Conservation (phyloP, 306 rosid species). For the Albizia julibrissin region DNA sequence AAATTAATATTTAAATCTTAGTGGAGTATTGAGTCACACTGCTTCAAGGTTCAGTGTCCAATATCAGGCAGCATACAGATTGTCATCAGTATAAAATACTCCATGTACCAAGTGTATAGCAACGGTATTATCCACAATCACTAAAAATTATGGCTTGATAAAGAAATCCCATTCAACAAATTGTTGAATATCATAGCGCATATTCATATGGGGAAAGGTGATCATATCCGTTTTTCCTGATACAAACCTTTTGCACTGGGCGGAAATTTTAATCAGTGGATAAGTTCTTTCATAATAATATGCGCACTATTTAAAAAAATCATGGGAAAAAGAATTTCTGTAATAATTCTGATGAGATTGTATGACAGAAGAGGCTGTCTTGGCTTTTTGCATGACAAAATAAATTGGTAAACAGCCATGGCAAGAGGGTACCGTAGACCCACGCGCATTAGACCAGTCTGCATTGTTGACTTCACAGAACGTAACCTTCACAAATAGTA, state of each 20-base stretch:
- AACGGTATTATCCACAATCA: neutral
- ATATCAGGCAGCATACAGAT: neutral
- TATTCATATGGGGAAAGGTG: neutral
- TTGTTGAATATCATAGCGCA: neutral
- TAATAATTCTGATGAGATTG: too few relatives aligned
- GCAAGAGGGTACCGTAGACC: neutral
- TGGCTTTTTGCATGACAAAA: neutral
- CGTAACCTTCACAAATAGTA: neutral
- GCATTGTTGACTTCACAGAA: constrained; percentile 11
- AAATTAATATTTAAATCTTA: constrained; percentile 11
- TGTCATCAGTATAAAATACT: neutral
- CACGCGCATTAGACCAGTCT: constrained; percentile 17
- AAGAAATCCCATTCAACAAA: too few relatives aligned
- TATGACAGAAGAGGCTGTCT: too few relatives aligned
- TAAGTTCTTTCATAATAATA: too few relatives aligned
- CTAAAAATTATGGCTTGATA: neutral
- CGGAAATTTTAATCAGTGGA: too few relatives aligned
- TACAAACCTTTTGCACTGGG: too few relatives aligned
- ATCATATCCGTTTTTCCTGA: too few relatives aligned
- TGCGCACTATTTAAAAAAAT: neutral
- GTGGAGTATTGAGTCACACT: neutral
- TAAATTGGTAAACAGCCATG: neutral
- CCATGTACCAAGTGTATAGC: neutral
- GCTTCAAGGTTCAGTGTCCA: neutral
- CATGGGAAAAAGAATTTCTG: neutral